Base-by-base conservation (phyloP, 495 filamentous ascomycete genomes). In the Immersiella caudata region DNA sequence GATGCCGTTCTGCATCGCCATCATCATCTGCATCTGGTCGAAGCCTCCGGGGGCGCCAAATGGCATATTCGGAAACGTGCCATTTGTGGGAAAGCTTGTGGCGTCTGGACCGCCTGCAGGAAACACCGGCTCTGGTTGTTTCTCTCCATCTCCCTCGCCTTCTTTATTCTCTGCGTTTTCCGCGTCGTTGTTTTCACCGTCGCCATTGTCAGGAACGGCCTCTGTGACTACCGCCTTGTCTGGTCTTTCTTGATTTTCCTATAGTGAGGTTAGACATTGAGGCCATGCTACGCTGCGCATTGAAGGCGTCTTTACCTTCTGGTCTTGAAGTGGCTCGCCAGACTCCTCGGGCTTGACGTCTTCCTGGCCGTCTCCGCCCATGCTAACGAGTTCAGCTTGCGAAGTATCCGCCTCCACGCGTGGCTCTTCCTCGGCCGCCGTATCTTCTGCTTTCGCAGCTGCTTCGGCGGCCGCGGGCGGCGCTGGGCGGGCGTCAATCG, bases 1-100 rank as follows among this genome's bases (percentile, higher is more conserved):
- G 90, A 94, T 93, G 66, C 87, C 85, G 76, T 86, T 90, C 67
- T 89, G 84, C 89, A 93, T 93, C 69, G 86, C 81, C 84, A 87
- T 85, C 84, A 87, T 84, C 84, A 85, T 85, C 63, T 85, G 85
- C 85, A 87, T 96, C 68, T 91, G 88, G 75, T 87, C 91, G 73
- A 94, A 88, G 69, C 88, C 40, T 46, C 40, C 40, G 40, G 4
- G 85, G 70, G 81, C 86, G 71, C 80, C 84, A 79, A 90, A 91
- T 66, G 83, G 85, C 88, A 92, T 90, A 62, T 80, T 83, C 4
- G 85, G 79, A 68, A 91, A 90, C 63, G 78, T 82, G 64, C 83
- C 84, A 61, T 79, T 82, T 75, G 76, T 81, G 22, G 76, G 71
- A 64, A 85, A 82, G 36, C 80, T 82, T 69, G 79, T 76, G 33